Evolutionary conservation across 2,329 filamentous ascomycete species (phyloP).

Genomic region (Coniella lustricola): DNA sequence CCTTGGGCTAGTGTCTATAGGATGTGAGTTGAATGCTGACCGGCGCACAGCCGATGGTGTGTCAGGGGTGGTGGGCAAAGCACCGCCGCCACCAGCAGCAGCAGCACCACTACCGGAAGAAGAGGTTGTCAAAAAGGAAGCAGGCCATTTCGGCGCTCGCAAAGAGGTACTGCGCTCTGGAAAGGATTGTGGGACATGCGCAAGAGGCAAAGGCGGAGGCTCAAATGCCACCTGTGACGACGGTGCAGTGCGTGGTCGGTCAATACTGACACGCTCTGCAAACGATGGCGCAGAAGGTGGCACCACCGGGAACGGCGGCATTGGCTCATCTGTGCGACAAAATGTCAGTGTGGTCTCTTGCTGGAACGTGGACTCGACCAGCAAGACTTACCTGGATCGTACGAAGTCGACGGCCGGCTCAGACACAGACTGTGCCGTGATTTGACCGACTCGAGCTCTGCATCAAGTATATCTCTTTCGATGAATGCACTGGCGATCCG

Average conservation of each 20-base stretch:
- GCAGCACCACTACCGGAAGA: too few relatives aligned
- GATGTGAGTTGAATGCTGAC: conserved; percentile 23
- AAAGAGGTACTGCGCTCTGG: conserved; percentile 7
- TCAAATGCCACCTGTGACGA: conserved; percentile 12
- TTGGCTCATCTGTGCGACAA: conserved; percentile 35
- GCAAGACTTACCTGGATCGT: conserved; percentile 29
- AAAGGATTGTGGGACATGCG: conserved; percentile 3
- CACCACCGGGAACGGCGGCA: conserved; percentile 51
- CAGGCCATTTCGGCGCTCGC: conserved; percentile 22
- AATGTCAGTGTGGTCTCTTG: neutral
- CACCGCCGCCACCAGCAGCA: neutral
- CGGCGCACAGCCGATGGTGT: conserved; percentile 24
- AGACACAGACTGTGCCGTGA: conserved; percentile 54
- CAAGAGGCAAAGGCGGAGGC: conserved; percentile 20
- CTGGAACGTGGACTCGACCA: neutral
- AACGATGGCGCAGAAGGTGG: conserved; percentile 53
- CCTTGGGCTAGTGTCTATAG: conserved; percentile 9
- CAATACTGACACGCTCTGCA: conserved; percentile 45
- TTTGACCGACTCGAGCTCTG: conserved; percentile 52
- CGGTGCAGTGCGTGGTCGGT: conserved; percentile 32
- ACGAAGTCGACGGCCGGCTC: conserved; percentile 43
- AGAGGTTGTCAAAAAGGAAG: neutral
- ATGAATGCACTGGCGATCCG: conserved; percentile 50
- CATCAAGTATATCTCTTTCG: conserved; percentile 52
- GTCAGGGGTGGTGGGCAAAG: conserved; percentile 1